Evolutionary conservation across 257 asterid genomes (phyloP), one percentile per base, ranked within the genome.

Genomic region (Jacaranda mimosifolia): DNA sequence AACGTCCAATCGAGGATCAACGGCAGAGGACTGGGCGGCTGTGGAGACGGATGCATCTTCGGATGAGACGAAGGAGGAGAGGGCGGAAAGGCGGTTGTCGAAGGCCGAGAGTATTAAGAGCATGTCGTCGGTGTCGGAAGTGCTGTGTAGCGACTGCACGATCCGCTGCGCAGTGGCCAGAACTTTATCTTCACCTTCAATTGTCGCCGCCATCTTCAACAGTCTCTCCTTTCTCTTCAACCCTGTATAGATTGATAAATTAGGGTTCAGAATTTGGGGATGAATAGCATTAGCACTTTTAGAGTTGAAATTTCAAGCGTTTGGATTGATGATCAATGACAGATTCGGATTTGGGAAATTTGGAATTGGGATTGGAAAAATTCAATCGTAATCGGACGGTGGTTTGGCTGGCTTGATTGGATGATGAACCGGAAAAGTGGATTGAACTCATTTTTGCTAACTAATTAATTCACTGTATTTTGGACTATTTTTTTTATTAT

Each of bases 1-100:
- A 0, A 77, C 86, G 55, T 81, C 91, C 19, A 92, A 84, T 43
- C 87, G 82, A n/a, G 89, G 85, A 78, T 83, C 87, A 48, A 66
- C 58, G 76, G 83, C 83, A 40, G 77, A 59, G 69, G 80, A 63
- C 7, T 71, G 73, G 39, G 51, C 81, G 3, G 63, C 59, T 39
- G 79, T 77, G 57, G 57, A 12, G 4, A 52, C 57, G 17, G 60
- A 55, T 18, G 60, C 60, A 55, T 55, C 26, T 3, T 55, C 60
- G 9, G 60, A 55, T 5, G 60, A 55, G 18, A 55, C 60, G 5
- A 55, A 55, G 60, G 60, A 55, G 57, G 57, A 42, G 46, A 42
- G 46, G 9, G 46, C 6, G 46, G 46, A 52, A 18, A 52, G 57
- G 18, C 57, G 57, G 18, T 52, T 12, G 57, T 52, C 57, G 57